Conservation (phyloP, 768 basidiomycete genomes). For the Lepiota subincarnata region DNA sequence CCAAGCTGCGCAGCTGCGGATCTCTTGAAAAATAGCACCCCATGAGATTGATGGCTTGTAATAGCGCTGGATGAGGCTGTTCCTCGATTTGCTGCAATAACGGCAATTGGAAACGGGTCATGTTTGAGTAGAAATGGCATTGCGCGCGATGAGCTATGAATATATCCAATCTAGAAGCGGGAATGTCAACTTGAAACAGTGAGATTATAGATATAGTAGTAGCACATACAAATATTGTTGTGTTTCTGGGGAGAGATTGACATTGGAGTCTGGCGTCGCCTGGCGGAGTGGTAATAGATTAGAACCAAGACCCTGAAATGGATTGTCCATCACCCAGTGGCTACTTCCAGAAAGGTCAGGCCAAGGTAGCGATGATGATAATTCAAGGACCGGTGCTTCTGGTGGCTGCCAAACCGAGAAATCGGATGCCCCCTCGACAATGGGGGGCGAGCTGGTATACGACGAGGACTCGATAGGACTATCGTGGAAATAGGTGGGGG, state of each 20-base stretch:
- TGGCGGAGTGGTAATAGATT: conserved; percentile 7
- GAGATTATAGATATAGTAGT: background rate
- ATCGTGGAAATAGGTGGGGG: conserved; percentile 8
- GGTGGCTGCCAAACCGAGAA: background rate
- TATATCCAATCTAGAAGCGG: conserved; percentile 40
- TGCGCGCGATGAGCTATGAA: conserved; percentile 57
- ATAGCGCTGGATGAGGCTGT: conserved; percentile 51
- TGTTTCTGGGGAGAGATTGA: conserved; percentile 18
- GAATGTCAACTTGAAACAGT: background rate
- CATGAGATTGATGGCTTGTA: conserved; percentile 59
- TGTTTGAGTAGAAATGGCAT: conserved; percentile 52
- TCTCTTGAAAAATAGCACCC: conserved; percentile 51
- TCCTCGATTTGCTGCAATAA: conserved; percentile 3
- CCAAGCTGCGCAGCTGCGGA: conserved; percentile 36
- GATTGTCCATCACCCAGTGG: background rate
- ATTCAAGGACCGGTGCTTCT: background rate
- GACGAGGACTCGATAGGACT: background rate
- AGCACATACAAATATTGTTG: conserved; percentile 35
- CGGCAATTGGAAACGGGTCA: conserved; percentile 33
- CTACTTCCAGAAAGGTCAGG: conserved; percentile 8
- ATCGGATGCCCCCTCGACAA: background rate
- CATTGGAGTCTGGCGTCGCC: conserved; percentile 8
- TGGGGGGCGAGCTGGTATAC: background rate
- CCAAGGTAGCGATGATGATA: conserved; percentile 3
- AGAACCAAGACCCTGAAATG: conserved; percentile 1